Conservation (phyloP, 1,139 yeast genomes). For the Kodamaea anthophila region DNA sequence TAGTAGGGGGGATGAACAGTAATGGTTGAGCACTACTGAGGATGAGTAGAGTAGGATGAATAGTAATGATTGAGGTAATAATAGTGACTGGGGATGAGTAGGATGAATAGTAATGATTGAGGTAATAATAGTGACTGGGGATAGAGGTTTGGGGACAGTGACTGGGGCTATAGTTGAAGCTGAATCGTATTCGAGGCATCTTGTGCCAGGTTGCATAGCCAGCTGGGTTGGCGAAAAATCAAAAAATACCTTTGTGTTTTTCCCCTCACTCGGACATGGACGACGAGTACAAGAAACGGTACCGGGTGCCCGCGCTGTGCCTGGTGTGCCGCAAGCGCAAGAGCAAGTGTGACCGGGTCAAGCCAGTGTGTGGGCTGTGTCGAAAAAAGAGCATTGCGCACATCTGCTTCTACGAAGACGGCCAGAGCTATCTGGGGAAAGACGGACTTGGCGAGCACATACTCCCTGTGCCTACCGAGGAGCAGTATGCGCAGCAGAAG, state of each 20-base stretch:
- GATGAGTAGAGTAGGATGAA: too few relatives aligned
- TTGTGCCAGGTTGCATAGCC: too few relatives aligned
- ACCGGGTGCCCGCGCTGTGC: constrained; percentile 41
- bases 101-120: too few relatives aligned
- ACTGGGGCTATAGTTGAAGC: too few relatives aligned
- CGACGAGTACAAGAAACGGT: constrained; percentile 27
- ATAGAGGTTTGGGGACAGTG: too few relatives aligned
- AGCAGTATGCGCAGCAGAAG: constrained; percentile 3
- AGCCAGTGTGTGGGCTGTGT: constrained; percentile 72
- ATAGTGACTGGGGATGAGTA: too few relatives aligned
- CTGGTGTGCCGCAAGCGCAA: constrained; percentile 44
- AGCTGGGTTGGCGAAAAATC: background rate
- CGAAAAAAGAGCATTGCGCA: constrained; percentile 69
- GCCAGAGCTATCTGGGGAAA: constrained; percentile 8
- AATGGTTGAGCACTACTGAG: too few relatives aligned
- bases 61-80: too few relatives aligned
- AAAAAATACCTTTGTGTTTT: background rate
- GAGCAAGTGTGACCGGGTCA: constrained; percentile 52
- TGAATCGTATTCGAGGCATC: too few relatives aligned
- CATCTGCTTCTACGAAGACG: constrained; percentile 56
- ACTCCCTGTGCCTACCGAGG: constrained; percentile 7
- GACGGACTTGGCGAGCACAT: constrained; percentile 8
- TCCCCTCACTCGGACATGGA: constrained; percentile 3
- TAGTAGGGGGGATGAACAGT: too few relatives aligned
- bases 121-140: too few relatives aligned